Evolutionary conservation across 75 land plant species (phyloP), one percentile per base, ranked within the genome.

Genomic region (Cupressus sempervirens): DNA sequence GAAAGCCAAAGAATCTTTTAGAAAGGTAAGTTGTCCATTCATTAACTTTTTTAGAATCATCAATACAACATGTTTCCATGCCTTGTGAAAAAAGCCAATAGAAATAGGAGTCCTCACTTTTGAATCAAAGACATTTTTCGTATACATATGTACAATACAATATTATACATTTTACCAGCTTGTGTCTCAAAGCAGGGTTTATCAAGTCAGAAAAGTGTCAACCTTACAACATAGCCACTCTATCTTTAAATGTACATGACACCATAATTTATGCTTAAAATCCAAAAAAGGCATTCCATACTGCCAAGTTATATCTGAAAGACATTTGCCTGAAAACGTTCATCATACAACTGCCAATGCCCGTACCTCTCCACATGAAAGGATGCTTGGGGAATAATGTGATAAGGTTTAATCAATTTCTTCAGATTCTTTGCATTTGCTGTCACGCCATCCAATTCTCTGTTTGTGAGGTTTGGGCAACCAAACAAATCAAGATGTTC

Each of bases 341-440:
- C 95, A 70, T 89, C 91, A 83, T 93, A 93, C 84, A 93, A 86
- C 75, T 85, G 84, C 95, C 95, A 93, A 85, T 93, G 95, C 15
- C 92, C 91, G 87, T 93, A 93, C 41, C 95, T 87, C 26, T 88
- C 93, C 14, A 80, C 56, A 79, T 90, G 82, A 85, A 85, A 84
- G 14, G 86, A 73, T 12, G 89, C 85, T 81, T 85, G 65, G 0
- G 92, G 92, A 26, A 88, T 89, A 43, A 82, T 86, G 76, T 85
- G 86, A 83, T 91, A 88, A 15, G 91, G 90, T 76, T 70, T 88
- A 82, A 81, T 65, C 36, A 91, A 30, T 83, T 43, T 20, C 84
- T 88, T 92, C 84, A 91, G 85, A 38, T 86, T 40, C 79, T 87
- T 89, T 85, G 89, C 32, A 41, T 75, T 84, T 29, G 56, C 70